phyloP scores from a whole-genome alignment of 2,329 filamentous ascomycete genomes.

The Beauveria rudraprayagi region DNA sequence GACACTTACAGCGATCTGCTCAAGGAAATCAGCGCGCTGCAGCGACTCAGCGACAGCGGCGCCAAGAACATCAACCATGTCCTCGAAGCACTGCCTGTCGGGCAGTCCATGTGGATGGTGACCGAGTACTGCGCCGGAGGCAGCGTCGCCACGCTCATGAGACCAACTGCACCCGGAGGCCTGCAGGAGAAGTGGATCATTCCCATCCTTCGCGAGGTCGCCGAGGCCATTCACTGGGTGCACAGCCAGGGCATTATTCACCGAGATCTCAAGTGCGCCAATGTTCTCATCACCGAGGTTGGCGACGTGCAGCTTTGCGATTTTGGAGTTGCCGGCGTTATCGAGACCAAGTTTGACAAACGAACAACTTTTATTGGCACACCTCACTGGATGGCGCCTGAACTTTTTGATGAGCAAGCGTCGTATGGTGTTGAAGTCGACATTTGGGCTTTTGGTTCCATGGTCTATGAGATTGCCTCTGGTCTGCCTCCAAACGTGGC shows the following conservation, averaged over 20 bases:
- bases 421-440: constrained; percentile 67
- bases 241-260: constrained; percentile 63
- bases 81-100: constrained; percentile 69
- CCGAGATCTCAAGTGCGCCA: constrained; percentile 67
- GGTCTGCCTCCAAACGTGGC: constrained; percentile 64
- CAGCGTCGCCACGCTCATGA: constrained; percentile 67
- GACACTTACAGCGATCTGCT: constrained; percentile 63
- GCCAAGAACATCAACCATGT: constrained; percentile 76
- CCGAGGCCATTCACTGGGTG: constrained; percentile 59
- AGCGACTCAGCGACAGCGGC: constrained; percentile 63
- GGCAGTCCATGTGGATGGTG: constrained; percentile 78
- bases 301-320: constrained; percentile 75
- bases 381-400: constrained; percentile 80
- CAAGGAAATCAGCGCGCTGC: constrained; percentile 61
- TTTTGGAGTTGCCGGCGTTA: constrained; percentile 73
- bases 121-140: constrained; percentile 81
- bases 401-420: constrained; percentile 57
- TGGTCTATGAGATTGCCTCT: constrained; percentile 73
- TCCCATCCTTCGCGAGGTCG: constrained; percentile 57
- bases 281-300: constrained; percentile 70
- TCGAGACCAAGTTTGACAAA: constrained; percentile 69
- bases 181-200: constrained; percentile 65
- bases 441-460: constrained; percentile 79
- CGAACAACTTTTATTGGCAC: constrained; percentile 75
- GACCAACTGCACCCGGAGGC: constrained; percentile 55